Base-by-base conservation (phyloP, 495 filamentous ascomycete species). In the Penicillium atrosanguineum region DNA sequence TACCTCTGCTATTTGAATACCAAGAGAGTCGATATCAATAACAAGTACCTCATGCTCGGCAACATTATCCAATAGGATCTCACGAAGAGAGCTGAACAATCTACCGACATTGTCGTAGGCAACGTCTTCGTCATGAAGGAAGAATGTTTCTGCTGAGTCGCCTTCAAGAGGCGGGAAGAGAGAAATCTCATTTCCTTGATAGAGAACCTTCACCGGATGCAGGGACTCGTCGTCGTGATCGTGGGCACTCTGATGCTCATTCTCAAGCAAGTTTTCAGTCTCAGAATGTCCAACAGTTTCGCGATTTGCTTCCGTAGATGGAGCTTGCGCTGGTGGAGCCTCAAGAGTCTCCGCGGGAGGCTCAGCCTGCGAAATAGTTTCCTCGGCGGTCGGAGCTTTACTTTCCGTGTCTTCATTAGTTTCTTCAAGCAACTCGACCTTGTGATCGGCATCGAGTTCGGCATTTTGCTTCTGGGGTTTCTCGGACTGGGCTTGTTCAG, bases 1-100 rank as follows among this genome's bases (percentile, higher is more conserved):
- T 77, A 88, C 88, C 79, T 94, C 88, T 55, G 79, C 81, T 65
- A 90, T 73, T 57, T 87, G 79, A 31, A 95, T 74, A 56, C 80
- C 85, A 50, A 94, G 72, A 21, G 81, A 72, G 16, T 85, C 81
- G 49, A 95, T 75, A 44, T 83, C 77, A 52, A 94, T 71, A 21
- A 84, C 75, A 42, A 95, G 68, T 53, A 91, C 85, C 52, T 92
- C 85, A 28, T 84, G 79, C 26, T 83, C 73, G 18, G 71, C 67
- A 19, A 94, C 75, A 59, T 87, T 88, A 18, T 86, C 78, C 26
- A 74, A 72, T 52, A 96, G 81, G 7, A 90, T 79, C 23, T 75
- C 65, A 39, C 89, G 85, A 54, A 89, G 80, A 29, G 80, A 81
- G 38, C 74, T 62, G 45, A 96, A 76, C 19, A 96, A 73, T 29